phyloP scores from a whole-genome alignment of 371 early-diverging fungal genomes.

The Hamiltosporidium tvaerminnensis region DNA sequence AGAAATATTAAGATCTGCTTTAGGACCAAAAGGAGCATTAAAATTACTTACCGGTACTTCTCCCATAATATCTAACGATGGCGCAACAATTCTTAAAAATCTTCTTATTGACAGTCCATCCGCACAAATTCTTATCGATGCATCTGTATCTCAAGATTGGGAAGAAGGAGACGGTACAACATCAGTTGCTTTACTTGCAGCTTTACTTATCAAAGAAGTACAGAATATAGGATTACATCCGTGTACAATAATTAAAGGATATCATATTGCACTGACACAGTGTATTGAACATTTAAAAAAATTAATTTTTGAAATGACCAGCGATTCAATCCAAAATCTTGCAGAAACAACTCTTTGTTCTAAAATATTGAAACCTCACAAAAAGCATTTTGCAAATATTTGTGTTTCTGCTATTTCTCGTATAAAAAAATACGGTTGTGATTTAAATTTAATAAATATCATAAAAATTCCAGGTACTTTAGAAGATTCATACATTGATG shows the following conservation, averaged over 20 bases:
- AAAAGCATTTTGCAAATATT: slow-evolving; percentile 80
- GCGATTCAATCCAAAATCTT: slow-evolving; percentile 44
- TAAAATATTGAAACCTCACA: slow-evolving; percentile 83
- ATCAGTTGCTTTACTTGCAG: slow-evolving; percentile 93
- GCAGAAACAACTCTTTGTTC: slow-evolving; percentile 90
- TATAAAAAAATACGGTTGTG: slow-evolving; percentile 63
- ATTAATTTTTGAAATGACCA: neutral
- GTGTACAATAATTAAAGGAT: slow-evolving; percentile 89
- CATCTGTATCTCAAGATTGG: slow-evolving; percentile 94
- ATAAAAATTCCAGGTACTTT: slow-evolving; percentile 92
- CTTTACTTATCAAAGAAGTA: slow-evolving; percentile 82
- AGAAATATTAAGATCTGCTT: slow-evolving; percentile 46
- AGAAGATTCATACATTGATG: slow-evolving; percentile 80
- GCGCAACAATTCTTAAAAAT: slow-evolving; percentile 94
- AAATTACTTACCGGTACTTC: neutral
- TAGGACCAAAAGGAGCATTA: slow-evolving; percentile 50
- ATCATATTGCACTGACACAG: slow-evolving; percentile 86
- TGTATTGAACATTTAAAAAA: slow-evolving; percentile 79
- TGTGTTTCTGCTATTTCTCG: slow-evolving; percentile 81
- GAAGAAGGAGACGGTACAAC: slow-evolving; percentile 99
- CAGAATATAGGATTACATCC: slow-evolving; percentile 90
- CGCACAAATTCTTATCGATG: slow-evolving; percentile 90
- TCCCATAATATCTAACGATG: slow-evolving; percentile 75
- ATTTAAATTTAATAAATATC: slow-evolving; percentile 90
- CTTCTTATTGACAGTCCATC: slow-evolving; percentile 89